Percentiles rank a stretch among this genome's conserved stretches.
phyloP scores from a whole-genome alignment of 352 stramenopile species.

The Globisporangium uncinulatum region DNA sequence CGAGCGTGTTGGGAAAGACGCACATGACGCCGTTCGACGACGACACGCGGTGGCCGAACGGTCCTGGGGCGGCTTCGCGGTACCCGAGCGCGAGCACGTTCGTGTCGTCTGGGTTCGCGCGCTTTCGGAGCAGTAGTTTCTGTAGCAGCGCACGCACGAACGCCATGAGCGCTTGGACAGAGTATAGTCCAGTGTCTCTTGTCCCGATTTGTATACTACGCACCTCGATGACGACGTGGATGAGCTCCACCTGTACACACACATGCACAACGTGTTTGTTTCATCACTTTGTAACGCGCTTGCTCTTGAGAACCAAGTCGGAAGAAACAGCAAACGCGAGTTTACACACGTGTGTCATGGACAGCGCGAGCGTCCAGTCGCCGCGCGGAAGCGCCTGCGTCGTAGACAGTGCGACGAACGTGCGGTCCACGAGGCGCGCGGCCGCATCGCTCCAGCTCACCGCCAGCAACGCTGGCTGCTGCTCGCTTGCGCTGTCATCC shows the following conservation, averaged over 20 bases:
- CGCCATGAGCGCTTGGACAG: neutral
- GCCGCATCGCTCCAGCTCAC: slow-evolving; percentile 14
- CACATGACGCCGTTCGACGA: slow-evolving; percentile 62
- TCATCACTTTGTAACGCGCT: neutral
- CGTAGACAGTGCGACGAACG: slow-evolving; percentile 23
- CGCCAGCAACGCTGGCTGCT: slow-evolving; percentile 9
- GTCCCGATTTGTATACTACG: neutral
- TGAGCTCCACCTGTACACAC: slow-evolving; percentile 27
- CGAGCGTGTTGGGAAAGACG: slow-evolving; percentile 71
- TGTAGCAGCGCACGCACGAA: slow-evolving; percentile 2
- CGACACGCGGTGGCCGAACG: slow-evolving; percentile 39
- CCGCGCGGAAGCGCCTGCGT: slow-evolving; percentile 17
- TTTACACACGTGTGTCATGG: slow-evolving; percentile 27
- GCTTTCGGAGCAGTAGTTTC: slow-evolving; percentile 36
- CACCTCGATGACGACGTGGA: slow-evolving; percentile 44
- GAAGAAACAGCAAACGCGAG: neutral
- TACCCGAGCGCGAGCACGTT: slow-evolving; percentile 74
- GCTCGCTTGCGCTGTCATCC: slow-evolving; percentile 15
- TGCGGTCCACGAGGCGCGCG: slow-evolving; percentile 28
- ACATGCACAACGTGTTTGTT: too few relatives aligned
- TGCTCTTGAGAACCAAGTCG: too few relatives aligned
- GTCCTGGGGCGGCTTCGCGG: slow-evolving; percentile 34
- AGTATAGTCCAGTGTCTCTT: neutral
- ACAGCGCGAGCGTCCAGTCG: slow-evolving; percentile 26
- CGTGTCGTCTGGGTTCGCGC: slow-evolving; percentile 31